Percentiles rank a stretch among this genome's conserved stretches.
These are phyloP conservation scores for Fonsecaea pugnacius DNA, from an alignment of 2,329 filamentous ascomycete species.

Conservation along the genomic window DNA sequence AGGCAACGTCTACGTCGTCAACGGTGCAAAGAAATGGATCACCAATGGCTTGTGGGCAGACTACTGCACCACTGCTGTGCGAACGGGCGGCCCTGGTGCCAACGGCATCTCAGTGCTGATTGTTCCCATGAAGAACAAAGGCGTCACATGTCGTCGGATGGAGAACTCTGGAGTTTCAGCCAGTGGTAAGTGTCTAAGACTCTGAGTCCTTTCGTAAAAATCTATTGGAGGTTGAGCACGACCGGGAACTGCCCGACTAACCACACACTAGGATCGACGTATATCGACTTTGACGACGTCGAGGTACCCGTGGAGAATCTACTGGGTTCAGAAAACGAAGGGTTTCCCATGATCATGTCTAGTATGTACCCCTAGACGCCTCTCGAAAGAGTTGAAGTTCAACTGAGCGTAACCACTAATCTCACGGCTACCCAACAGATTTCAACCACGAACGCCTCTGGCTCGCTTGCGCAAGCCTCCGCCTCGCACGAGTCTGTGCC, in stretches of 20 bases:
- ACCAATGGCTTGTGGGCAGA: slow-evolving; percentile 98
- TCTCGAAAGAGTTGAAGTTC: background rate
- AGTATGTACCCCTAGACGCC: no score
- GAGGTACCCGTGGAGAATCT: slow-evolving; percentile 85
- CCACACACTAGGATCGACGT: slow-evolving; percentile 12
- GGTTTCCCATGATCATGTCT: slow-evolving; percentile 29
- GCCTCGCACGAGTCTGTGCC: slow-evolving; percentile 61
- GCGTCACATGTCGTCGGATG: slow-evolving; percentile 96
- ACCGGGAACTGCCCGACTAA: background rate
- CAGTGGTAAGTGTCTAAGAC: slow-evolving; percentile 68
- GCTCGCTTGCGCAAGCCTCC: slow-evolving; percentile 60
- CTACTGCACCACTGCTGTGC: slow-evolving; percentile 90
- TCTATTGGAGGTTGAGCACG: no score
- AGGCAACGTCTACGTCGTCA: slow-evolving; percentile 60
- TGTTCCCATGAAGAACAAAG: slow-evolving; percentile 83
- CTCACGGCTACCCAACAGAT: slow-evolving; percentile 39
- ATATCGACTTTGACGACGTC: slow-evolving; percentile 77
- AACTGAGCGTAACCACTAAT: no score
- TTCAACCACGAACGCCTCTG: slow-evolving; percentile 65
- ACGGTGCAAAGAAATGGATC: slow-evolving; percentile 99
- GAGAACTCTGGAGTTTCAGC: slow-evolving; percentile 99
- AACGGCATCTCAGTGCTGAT: slow-evolving; percentile 95
- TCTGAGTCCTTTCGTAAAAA: background rate
- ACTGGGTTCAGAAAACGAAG: slow-evolving; percentile 75
- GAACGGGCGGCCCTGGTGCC: slow-evolving; percentile 63